Percentiles rank a stretch among this genome's conserved stretches.
phyloP scores from a whole-genome alignment of 2,329 filamentous ascomycete genomes.

The Aspergillus texensis region DNA sequence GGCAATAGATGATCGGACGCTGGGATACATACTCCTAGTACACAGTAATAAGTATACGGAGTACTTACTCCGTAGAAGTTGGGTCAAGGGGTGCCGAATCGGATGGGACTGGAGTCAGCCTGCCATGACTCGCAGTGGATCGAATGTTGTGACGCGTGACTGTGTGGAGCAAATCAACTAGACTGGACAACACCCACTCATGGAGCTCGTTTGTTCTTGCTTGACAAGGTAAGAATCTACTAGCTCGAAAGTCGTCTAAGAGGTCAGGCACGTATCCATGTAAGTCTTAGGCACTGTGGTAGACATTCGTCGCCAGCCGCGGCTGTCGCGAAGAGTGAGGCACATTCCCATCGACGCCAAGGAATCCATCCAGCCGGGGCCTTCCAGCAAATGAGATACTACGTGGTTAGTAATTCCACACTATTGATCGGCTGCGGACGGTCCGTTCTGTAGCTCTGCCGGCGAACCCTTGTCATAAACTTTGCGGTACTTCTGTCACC shows the following conservation, averaged over 20 bases:
- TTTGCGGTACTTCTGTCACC: not conserved
- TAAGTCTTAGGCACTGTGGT: not conserved
- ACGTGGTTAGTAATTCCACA: conserved; percentile 3
- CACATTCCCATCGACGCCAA: conserved; percentile 10
- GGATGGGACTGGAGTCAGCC: not conserved
- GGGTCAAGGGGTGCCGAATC: not conserved
- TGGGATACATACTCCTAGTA: not conserved
- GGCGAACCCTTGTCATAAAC: conserved; percentile 14
- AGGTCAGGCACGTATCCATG: too few relatives aligned
- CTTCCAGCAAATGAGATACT: conserved; percentile 13
- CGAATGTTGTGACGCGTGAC: not conserved
- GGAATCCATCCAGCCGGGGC: conserved; percentile 3
- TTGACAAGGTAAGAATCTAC: not conserved
- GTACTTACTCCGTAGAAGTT: not conserved
- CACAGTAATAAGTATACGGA: too few relatives aligned
- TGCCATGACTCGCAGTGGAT: not conserved
- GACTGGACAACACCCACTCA: not conserved
- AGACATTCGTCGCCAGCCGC: conserved; percentile 26
- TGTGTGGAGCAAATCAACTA: not conserved
- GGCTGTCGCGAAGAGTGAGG: conserved; percentile 21
- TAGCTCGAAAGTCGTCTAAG: not conserved
- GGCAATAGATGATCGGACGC: not conserved
- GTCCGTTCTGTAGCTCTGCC: conserved; percentile 24
- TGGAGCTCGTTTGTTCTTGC: not conserved
- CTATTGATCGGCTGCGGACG: conserved; percentile 24